Percentiles rank a stretch among this genome's conserved stretches.
Evolutionary conservation across 305 asterid genomes (phyloP).

Genomic region (Fraxinus latifolia): DNA sequence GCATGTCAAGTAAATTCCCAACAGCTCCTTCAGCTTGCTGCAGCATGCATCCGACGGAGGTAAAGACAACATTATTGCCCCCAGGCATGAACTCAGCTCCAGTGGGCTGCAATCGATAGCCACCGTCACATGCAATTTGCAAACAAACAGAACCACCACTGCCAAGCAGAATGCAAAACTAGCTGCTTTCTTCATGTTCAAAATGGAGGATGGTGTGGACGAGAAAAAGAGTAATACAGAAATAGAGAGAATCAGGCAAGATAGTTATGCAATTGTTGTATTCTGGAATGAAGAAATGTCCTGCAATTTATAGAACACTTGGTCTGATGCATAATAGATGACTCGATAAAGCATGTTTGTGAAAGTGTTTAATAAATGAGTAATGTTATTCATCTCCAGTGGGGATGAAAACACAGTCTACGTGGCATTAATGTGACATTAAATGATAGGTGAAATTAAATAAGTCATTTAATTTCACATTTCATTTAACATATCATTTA

Average conservation of each 20-base stretch:
- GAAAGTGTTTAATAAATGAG: neutral
- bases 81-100: conserved; percentile 34
- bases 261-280: neutral
- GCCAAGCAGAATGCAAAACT: conserved; percentile 12
- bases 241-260: neutral
- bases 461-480: too few species aligned
- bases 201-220: neutral
- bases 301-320: neutral
- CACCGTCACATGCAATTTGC: conserved; percentile 12
- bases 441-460: too few species aligned
- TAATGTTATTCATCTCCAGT: too few species aligned
- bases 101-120: conserved; percentile 36
- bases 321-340: neutral
- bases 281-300: neutral
- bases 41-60: conserved; percentile 38
- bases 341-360: neutral
- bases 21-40: conserved; percentile 31
- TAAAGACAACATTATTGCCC: conserved; percentile 22
- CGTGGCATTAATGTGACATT: too few species aligned
- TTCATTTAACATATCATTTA: too few species aligned
- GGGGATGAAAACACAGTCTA: too few species aligned
- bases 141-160: conserved; percentile 22
- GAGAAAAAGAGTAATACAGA: neutral
- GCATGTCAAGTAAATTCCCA: too few species aligned
- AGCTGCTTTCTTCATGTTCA: conserved; percentile 26